Evolutionary conservation across 169 alveolate genomes (phyloP), one percentile per base, ranked within the genome.

Genomic region (Plasmodium vinckei): DNA sequence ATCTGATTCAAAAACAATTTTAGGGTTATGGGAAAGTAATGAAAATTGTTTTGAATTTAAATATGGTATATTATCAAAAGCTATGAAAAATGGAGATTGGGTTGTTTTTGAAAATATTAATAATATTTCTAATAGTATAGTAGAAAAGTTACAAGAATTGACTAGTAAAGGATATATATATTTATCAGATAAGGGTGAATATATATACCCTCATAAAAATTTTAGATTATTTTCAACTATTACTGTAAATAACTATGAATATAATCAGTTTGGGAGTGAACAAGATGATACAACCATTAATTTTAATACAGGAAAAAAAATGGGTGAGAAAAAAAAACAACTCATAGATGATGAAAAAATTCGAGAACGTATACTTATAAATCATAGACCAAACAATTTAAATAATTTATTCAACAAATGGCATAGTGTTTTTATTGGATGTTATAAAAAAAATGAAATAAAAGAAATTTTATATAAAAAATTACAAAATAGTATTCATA

Each of bases 51-150:
- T 95, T 69, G 90, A 75, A 61, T 95, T 93, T 93, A 92, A 84
- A 56, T 92, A 91, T 73, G 97, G 97, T 17, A 72, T 95, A 1
- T 75, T 95, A 15, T 42, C 97, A 10, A 72, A 65, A 17, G 96
- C 97, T 47, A 84, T 95, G 88, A 88, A 71, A 2, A 67, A 68
- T 27, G 97, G 97, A 0, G 86, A 86, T 9, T 95, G 97, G 97
- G 71, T 95, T 6, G 87, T 95, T 9, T 79, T 95, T 51, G 97
- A 95, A 59, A 87, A 93, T 46, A 82, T 93, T 54, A 94, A 94
- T 51, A 92, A 89, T 51, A 25, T 94, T 21, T 93, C 97, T 2
- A 90, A 89, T 47, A 90, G 94, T 69, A 87, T 95, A 13, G 91
- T 77, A 12, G 90, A 87, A 63, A 87, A 93, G 63, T 49, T 95